Conservation (phyloP, 2,329 filamentous ascomycete species). For the Botrytis cinerea region DNA sequence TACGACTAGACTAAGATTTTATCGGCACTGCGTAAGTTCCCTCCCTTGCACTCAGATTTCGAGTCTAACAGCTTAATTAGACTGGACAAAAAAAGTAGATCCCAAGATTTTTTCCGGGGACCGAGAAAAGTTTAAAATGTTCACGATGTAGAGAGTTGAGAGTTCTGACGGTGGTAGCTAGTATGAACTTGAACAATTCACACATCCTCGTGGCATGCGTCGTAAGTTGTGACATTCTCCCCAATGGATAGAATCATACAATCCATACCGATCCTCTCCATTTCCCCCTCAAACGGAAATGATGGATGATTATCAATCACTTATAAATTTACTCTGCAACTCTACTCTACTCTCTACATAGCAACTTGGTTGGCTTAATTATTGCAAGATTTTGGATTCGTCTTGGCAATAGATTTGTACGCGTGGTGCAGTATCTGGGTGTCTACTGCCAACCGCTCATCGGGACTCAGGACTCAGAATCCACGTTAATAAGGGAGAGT, state of each 20-base stretch:
- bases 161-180: background rate
- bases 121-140: background rate
- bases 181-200: background rate
- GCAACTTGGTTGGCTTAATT: background rate
- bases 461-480: background rate
- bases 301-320: background rate
- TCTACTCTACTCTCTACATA: background rate
- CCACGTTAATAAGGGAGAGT: background rate
- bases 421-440: conserved; percentile 5
- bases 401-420: conserved; percentile 10
- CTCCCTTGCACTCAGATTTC: background rate
- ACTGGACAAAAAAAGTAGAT: background rate
- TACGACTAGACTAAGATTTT: background rate
- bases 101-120: background rate
- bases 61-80: background rate
- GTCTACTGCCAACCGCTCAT: background rate
- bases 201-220: conserved; percentile 16
- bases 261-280: background rate
- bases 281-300: background rate
- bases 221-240: background rate
- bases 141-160: background rate
- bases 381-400: background rate
- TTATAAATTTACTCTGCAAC: background rate
- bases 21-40: background rate
- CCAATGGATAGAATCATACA: background rate